Evolutionary conservation across 768 basidiomycete species (phyloP), one percentile per base, ranked within the genome.

Genomic region (Amylocystis lapponica): DNA sequence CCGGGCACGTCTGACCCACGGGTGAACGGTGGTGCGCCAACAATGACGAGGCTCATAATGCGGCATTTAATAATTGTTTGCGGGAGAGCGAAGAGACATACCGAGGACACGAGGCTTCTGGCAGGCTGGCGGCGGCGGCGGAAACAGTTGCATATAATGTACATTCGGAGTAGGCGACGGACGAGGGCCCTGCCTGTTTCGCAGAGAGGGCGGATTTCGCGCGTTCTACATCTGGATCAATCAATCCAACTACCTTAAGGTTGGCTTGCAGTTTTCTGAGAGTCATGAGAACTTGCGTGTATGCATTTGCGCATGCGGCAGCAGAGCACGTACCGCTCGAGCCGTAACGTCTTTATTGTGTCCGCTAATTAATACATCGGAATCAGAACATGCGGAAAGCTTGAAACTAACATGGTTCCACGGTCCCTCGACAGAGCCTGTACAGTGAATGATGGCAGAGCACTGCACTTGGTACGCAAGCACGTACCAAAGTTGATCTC

Each of bases 401-500:
- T 12, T 1, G 9, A 30, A 2, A 43, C 51, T 6, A n/a, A 53
- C 57, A 43, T 65, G 63, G 34, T 65, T 61, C 64, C 64, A 65
- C 0, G 64, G 64, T 8, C 64, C 63, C 39, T 64, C 63, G 19
- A 57, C 56, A 2, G 58, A 58, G 7, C 60, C 60, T 61, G 36
- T 8, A 10, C 8, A 21, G 33, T 12, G 14, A 22, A 16, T 16
- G 12, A 7, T 29, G 4, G 27, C 8, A n/a, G n/a, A n/a, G n/a
- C n/a, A n/a, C n/a, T n/a, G n/a, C n/a, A n/a, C n/a, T n/a, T n/a
- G n/a, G 5, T 7, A 21, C 7, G 33, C 13, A 8, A n/a, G 27
- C 3, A 33, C 56, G 13, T 31, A 48, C 70, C 72, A 49, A 75
- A 75, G 66, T 72, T 73, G 66, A 74, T 72, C 58, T 73, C 70